phyloP scores from a whole-genome alignment of 768 basidiomycete genomes.

The Tulasnella sp. region DNA sequence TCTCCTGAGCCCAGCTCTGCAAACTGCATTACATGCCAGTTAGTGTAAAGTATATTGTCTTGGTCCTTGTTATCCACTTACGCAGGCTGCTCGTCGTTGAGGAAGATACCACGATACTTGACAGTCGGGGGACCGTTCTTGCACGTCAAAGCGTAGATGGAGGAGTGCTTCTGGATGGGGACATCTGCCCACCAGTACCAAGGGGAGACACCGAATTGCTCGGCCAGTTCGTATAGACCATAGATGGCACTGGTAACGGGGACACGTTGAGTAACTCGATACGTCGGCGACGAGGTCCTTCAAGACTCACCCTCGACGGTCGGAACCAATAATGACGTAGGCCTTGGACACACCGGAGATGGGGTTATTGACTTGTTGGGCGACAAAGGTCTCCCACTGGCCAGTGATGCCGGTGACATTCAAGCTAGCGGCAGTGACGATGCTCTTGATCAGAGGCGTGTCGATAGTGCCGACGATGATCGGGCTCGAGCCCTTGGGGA shows the following conservation, averaged over 20 bases:
- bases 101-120: constrained; percentile 64
- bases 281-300: background rate
- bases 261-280: background rate
- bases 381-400: constrained; percentile 62
- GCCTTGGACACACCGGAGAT: constrained; percentile 55
- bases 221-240: constrained; percentile 62
- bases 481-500: constrained; percentile 37
- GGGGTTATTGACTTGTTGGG: constrained; percentile 51
- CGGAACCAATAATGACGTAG: constrained; percentile 64
- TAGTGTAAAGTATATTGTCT: background rate
- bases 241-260: constrained; percentile 45
- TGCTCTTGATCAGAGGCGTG: constrained; percentile 48
- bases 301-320: constrained; percentile 50
- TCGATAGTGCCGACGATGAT: constrained; percentile 66
- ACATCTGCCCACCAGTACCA: constrained; percentile 71
- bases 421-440: constrained; percentile 51
- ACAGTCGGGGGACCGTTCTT: constrained; percentile 61
- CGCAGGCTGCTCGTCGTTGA: constrained; percentile 74
- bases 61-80: background rate
- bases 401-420: constrained; percentile 57
- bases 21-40: constrained; percentile 32
- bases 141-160: constrained; percentile 44
- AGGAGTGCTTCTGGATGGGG: constrained; percentile 49
- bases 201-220: constrained; percentile 43
- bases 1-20: constrained; percentile 65